Percentiles rank a stretch among this genome's conserved stretches.
These are phyloP conservation scores for Malbranchea cinnamomea DNA, from an alignment of 2,329 filamentous ascomycete species.

Conservation along the genomic window DNA sequence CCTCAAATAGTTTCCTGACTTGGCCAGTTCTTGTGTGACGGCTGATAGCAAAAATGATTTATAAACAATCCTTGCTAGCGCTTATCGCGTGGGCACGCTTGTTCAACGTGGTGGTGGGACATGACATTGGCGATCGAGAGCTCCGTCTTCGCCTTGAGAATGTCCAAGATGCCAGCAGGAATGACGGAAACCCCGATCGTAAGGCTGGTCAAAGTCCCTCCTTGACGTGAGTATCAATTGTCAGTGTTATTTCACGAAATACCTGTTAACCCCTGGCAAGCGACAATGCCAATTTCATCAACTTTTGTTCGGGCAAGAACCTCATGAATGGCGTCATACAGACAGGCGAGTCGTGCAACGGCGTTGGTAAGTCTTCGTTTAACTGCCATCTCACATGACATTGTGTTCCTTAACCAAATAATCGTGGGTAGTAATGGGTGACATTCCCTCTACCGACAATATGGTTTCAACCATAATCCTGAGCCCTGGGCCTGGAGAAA, in stretches of 20 bases:
- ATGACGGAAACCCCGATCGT: conserved; percentile 12
- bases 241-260: not conserved
- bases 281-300: conserved; percentile 43
- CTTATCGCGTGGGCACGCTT: conserved; percentile 4
- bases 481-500: conserved; percentile 29
- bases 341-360: conserved; percentile 39
- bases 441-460: conserved; percentile 34
- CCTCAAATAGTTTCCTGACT: not conserved
- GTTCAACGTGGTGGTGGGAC: conserved; percentile 3
- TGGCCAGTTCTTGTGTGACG: not conserved
- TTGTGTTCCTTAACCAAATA: not conserved
- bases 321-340: conserved; percentile 41
- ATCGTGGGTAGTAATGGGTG: conserved; percentile 34
- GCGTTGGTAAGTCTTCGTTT: conserved; percentile 28
- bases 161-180: conserved; percentile 25
- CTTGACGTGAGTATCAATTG: conserved; percentile 27
- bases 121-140: conserved; percentile 5
- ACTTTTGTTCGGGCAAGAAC: conserved; percentile 40
- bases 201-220: conserved; percentile 32
- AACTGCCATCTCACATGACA: not conserved
- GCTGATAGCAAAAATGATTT: conserved; percentile 2
- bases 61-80: conserved; percentile 2
- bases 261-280: conserved; percentile 16
- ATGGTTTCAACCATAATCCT: conserved; percentile 43
- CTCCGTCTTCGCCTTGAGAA: conserved; percentile 22